Evolutionary conservation across 352 stramenopile genomes (phyloP), one percentile per base, ranked within the genome.

Genomic region (Blastocystis sp.): DNA sequence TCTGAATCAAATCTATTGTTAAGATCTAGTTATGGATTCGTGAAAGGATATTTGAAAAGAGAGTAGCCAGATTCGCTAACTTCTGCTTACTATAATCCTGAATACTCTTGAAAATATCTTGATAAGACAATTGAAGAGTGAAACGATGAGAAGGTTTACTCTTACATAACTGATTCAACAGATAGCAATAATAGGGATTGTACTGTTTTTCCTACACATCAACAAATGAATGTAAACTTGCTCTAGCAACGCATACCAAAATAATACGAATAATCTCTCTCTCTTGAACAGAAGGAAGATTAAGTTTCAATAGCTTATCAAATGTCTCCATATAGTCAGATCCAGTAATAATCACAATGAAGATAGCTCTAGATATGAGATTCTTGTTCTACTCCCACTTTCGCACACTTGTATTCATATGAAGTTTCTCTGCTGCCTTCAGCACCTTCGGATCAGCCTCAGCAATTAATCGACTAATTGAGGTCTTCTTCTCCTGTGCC

Each of bases 251-350:
- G 43, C 75, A 86, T 6, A 75, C 56, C 52, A 86, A 46, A 65
- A 86, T 71, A 46, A 86, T 75, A n/a, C 61, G 57, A 69, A 86
- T 86, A 32, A 86, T 75, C 42, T 86, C 75, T 24, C 75, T 54
- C 46, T 86, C 57, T 58, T 86, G 75, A 19, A 86, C 57, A 46
- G 57, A 54, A 29, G 67, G 57, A 21, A 86, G 46, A 74, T 86
- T 86, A 11, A 86, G 24, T 35, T 75, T 42, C 32, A 75, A 46
- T 39, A 86, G 27, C 6, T 56, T 56, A 57, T 86, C 75, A 37
- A 75, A 86, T 21, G 75, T 52, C 9, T 86, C 75, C 57, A 86
- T 86, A 51, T 86, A 86, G 37, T 86, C 75, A 6, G n/a, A 42
- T 7, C 57, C 39, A 12, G 75, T 86, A 27, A 86, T 58, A 6